Conservation (phyloP, 1,284 basidiomycete genomes). For the Tremellales sp. region DNA sequence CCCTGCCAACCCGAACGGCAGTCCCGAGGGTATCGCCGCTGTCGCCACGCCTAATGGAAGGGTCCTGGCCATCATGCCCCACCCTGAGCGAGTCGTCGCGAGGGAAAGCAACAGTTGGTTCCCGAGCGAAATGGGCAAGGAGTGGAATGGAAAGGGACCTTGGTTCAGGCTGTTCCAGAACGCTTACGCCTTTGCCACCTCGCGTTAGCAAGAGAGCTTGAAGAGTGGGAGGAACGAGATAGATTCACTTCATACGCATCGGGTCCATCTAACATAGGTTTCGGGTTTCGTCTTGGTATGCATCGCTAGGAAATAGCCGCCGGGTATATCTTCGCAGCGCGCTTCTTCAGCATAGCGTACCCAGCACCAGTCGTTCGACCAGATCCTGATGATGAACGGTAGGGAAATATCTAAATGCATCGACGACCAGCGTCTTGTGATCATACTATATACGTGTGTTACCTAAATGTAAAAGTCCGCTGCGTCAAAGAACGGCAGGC, state of each 20-base stretch:
- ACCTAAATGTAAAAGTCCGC: background rate
- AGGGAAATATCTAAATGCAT: background rate
- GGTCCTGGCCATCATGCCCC: constrained; percentile 93
- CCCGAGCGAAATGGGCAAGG: constrained; percentile 58
- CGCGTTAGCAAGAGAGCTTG: constrained; percentile 11
- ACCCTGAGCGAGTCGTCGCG: constrained; percentile 75
- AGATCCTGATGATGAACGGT: too few relatives aligned
- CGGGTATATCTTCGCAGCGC: too few relatives aligned
- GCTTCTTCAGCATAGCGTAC: too few relatives aligned
- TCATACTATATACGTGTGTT: constrained; percentile 1
- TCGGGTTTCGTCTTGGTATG: too few relatives aligned
- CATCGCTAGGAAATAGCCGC: too few relatives aligned
- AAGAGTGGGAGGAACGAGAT: too few relatives aligned
- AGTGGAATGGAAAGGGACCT: constrained; percentile 70
- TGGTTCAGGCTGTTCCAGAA: constrained; percentile 97
- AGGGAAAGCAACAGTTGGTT: constrained; percentile 85
- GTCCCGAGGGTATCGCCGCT: constrained; percentile 79
- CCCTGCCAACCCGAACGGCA: constrained; percentile 95
- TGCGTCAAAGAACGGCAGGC: background rate
- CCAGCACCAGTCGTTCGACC: too few relatives aligned
- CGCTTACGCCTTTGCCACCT: constrained; percentile 54
- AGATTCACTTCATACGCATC: too few relatives aligned
- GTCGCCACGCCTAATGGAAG: constrained; percentile 80
- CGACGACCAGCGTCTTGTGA: background rate
- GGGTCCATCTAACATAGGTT: too few relatives aligned